phyloP scores from a whole-genome alignment of 192 early-diverging fungal species.

The Linnemannia hyalina region DNA sequence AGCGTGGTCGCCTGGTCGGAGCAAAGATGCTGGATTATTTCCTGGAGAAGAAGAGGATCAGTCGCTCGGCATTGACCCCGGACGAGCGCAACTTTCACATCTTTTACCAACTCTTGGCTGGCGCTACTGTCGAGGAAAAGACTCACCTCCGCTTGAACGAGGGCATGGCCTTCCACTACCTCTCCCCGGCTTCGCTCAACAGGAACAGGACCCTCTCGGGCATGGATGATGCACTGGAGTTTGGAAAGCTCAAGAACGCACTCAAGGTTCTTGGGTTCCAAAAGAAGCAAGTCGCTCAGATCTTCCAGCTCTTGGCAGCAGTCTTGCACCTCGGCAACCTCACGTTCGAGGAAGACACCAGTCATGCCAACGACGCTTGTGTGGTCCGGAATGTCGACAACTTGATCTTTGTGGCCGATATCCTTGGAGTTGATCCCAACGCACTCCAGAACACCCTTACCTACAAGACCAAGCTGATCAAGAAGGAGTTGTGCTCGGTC shows the following conservation, averaged over 20 bases:
- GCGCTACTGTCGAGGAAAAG: conserved; percentile 84
- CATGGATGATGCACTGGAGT: conserved; percentile 71
- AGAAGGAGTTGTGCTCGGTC: conserved; percentile 84
- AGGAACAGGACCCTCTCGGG: conserved; percentile 63
- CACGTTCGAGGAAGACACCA: conserved; percentile 76
- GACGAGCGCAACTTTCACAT: conserved; percentile 94
- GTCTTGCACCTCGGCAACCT: conserved; percentile 92
- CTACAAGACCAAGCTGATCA: conserved; percentile 85
- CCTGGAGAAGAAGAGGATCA: conserved; percentile 87
- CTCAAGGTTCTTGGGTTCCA: conserved; percentile 90
- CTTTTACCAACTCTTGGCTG: conserved; percentile 94
- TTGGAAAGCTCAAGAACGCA: conserved; percentile 78
- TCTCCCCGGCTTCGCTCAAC: conserved; percentile 66
- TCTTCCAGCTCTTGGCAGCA: conserved; percentile 87
- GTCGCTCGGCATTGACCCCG: conserved; percentile 58
- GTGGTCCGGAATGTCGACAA: conserved; percentile 81
- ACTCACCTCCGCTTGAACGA: conserved; percentile 80
- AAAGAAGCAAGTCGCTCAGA: conserved; percentile 84
- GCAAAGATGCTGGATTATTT: conserved; percentile 90
- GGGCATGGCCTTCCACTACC: conserved; percentile 64
- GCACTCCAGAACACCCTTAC: conserved; percentile 84
- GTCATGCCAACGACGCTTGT: conserved; percentile 80
- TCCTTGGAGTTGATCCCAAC: conserved; percentile 82
- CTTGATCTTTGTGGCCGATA: conserved; percentile 82
- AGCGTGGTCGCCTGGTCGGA: conserved; percentile 90